Evolutionary conservation across 1,284 basidiomycete species (phyloP).

Genomic region (Microbotryum violaceum): DNA sequence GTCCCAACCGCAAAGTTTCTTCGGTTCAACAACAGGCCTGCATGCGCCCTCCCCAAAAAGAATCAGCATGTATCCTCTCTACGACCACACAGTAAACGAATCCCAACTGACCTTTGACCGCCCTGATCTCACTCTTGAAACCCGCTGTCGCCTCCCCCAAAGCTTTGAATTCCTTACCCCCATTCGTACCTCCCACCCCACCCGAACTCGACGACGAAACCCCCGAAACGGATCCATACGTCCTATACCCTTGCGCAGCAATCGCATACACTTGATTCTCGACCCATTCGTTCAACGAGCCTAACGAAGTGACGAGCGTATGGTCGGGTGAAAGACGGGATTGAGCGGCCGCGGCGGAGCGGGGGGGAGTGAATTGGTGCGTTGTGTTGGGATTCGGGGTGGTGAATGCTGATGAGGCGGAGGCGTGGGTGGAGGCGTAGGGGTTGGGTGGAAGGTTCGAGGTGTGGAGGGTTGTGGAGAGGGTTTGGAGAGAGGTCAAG

Average conservation of each 20-base stretch:
- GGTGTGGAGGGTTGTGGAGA: too few relatives aligned
- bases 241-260: slow-evolving; percentile 3
- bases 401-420: too few relatives aligned
- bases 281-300: slow-evolving; percentile 24
- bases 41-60: neutral
- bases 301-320: slow-evolving; percentile 19
- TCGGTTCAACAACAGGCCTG: slow-evolving; percentile 23
- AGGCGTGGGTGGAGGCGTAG: too few relatives aligned
- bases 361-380: too few relatives aligned
- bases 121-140: slow-evolving; percentile 23
- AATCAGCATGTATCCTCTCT: neutral
- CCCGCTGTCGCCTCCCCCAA: slow-evolving; percentile 10
- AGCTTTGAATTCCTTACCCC: slow-evolving; percentile 10
- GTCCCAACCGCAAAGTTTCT: slow-evolving; percentile 14
- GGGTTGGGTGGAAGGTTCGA: too few relatives aligned
- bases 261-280: slow-evolving; percentile 16
- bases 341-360: too few relatives aligned
- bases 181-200: neutral
- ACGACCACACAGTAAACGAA: neutral
- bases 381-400: too few relatives aligned
- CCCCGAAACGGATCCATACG: neutral
- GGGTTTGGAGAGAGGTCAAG: too few relatives aligned
- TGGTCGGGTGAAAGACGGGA: slow-evolving; percentile 13
- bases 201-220: neutral
- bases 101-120: slow-evolving; percentile 19